Evolutionary conservation across 106 monocot species (phyloP).

Genomic region (Allium fistulosum): DNA sequence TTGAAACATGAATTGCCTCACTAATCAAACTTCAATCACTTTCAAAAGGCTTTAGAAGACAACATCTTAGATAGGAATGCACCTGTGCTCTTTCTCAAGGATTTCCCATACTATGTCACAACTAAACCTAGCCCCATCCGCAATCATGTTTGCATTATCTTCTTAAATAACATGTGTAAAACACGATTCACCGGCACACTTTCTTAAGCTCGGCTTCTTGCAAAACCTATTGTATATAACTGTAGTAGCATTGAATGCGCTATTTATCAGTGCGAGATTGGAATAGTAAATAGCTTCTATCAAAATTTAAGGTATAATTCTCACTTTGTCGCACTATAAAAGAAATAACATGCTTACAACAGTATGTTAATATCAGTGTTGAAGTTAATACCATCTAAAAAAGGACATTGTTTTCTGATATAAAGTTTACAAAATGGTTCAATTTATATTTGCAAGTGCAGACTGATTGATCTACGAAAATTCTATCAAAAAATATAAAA

Average conservation of each 20-base stretch:
- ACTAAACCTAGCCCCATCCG: not conserved
- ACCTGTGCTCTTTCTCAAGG: slow-evolving; percentile 31
- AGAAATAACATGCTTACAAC: too few relatives aligned
- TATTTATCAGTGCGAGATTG: too few relatives aligned
- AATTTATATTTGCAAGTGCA: too few relatives aligned
- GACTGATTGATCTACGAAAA: too few relatives aligned
- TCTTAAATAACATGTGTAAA: slow-evolving; percentile 21
- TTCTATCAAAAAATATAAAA: too few relatives aligned
- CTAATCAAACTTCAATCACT: slow-evolving; percentile 12
- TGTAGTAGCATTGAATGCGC: not conserved
- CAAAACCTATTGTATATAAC: slow-evolving; percentile 34
- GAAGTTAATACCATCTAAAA: too few relatives aligned
- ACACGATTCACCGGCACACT: slow-evolving; percentile 26
- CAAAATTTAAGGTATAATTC: too few relatives aligned
- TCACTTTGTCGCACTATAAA: too few relatives aligned
- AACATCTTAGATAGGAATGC: slow-evolving; percentile 25
- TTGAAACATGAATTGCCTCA: slow-evolving; percentile 10
- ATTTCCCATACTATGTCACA: slow-evolving; percentile 16
- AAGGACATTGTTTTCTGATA: too few relatives aligned
- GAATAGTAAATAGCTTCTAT: too few relatives aligned
- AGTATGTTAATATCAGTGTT: too few relatives aligned
- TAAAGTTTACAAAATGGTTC: too few relatives aligned
- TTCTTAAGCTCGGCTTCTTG: slow-evolving; percentile 29
- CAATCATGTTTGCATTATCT: not conserved
- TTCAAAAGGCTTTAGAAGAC: slow-evolving; percentile 9